Evolutionary conservation across 208 protist species (phyloP).

Genomic region (Wallacemonas sp.): DNA sequence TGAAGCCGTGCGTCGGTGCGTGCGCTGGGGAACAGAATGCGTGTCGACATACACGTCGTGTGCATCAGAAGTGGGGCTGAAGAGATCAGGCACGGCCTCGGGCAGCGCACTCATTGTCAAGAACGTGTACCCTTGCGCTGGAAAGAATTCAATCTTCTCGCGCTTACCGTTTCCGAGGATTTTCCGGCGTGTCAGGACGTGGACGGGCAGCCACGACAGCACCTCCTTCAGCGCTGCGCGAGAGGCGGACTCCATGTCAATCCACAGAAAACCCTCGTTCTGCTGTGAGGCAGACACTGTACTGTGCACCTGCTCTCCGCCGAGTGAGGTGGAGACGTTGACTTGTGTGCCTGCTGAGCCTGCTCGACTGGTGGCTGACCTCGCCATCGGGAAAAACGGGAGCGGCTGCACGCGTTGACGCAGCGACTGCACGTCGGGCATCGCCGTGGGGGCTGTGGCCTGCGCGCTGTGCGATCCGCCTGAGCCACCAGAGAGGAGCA

Average conservation of each 20-base stretch:
- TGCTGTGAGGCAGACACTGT: not conserved
- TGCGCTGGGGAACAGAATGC: not conserved
- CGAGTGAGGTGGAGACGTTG: too few relatives aligned
- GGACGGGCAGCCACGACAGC: conserved; percentile 42
- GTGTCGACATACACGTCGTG: not conserved
- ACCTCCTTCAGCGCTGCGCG: conserved; percentile 21
- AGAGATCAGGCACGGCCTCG: not conserved
- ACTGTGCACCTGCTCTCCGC: too few relatives aligned
- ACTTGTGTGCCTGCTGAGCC: too few relatives aligned
- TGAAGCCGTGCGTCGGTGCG: not conserved
- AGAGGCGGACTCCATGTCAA: conserved; percentile 24
- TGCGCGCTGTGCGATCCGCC: not conserved
- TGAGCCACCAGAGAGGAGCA: not conserved
- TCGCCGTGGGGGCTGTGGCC: not conserved
- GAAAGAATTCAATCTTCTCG: conserved; percentile 47
- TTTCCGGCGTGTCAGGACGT: conserved; percentile 29
- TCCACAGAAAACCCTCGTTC: conserved; percentile 22
- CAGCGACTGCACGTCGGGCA: not conserved
- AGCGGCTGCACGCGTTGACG: not conserved
- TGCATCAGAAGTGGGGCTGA: not conserved
- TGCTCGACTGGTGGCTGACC: not conserved
- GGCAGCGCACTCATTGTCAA: conserved; percentile 30
- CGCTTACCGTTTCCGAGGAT: conserved; percentile 9
- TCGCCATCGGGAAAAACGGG: not conserved
- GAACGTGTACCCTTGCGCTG: conserved; percentile 41